A percentile compares a stretch with the other conserved stretches of the same genome.
phyloP scores from a whole-genome alignment of 169 alveolate genomes.

The Amoebophrya sp. region DNA sequence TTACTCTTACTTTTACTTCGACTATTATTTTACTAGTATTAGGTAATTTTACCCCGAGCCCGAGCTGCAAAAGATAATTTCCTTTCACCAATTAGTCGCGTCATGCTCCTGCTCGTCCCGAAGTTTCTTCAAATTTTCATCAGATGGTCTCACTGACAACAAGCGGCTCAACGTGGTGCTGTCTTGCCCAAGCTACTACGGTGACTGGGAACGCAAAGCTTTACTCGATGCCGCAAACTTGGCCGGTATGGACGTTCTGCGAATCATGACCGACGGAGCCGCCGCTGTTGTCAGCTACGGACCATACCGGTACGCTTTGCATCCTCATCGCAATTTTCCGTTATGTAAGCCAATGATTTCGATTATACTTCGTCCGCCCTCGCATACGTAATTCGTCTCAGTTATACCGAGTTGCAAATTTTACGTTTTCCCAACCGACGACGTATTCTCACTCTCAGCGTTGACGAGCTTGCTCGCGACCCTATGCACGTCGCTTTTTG shows the following conservation, averaged over 20 bases:
- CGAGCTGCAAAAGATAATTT: too few relatives aligned
- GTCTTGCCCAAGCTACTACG: slow-evolving; percentile 70
- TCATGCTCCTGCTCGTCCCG: too few relatives aligned
- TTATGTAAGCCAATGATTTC: slow-evolving; percentile 57
- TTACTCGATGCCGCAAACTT: slow-evolving; percentile 73
- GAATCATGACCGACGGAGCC: slow-evolving; percentile 81
- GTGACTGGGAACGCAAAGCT: slow-evolving; percentile 71
- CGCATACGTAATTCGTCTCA: background rate
- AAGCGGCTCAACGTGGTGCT: slow-evolving; percentile 38
- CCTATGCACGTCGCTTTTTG: slow-evolving; percentile 66
- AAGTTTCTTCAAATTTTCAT: too few relatives aligned
- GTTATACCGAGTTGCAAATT: background rate
- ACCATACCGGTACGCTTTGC: slow-evolving; percentile 61
- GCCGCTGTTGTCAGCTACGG: slow-evolving; percentile 91
- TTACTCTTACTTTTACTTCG: background rate
- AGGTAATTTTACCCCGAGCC: too few relatives aligned
- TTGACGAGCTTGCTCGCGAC: background rate
- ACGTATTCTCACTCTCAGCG: background rate
- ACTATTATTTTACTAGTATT: background rate
- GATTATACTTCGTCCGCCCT: background rate
- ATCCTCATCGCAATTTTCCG: too few relatives aligned
- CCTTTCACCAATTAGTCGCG: too few relatives aligned
- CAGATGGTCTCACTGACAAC: background rate
- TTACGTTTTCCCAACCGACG: background rate
- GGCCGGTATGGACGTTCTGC: slow-evolving; percentile 74